Evolutionary conservation across 495 filamentous ascomycete species (phyloP), one percentile per base, ranked within the genome.

Genomic region (Bacidia rubella): DNA sequence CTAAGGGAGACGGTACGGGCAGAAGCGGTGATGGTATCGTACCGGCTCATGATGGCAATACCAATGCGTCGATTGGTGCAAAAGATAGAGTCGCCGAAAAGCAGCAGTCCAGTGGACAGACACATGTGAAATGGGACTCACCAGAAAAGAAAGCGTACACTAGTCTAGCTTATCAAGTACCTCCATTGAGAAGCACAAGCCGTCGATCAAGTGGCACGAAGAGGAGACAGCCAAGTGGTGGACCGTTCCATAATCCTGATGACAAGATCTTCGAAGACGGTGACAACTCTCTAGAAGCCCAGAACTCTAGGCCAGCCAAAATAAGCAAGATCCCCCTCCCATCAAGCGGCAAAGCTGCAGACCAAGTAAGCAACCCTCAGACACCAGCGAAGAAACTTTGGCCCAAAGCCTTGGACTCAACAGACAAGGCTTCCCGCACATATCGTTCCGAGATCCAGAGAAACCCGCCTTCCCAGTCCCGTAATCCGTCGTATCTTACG

Each of bases 241-340:
- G 73, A 52, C 65, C 74, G 2, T 76, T 76, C 54, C 63, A 66
- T 22, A 76, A 77, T 43, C 74, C 84, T 2, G 77, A 83, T 26
- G 87, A 93, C 54, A 80, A 90, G 57, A 95, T 95, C 47, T 95
- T 86, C 69, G 87, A 95, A 65, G 89, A 95, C 56, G 82, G 84
- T 2, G 75, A 81, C 49, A 68, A 72, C 42, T 51, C 61, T 25
- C 51, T 21, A 27, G 43, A 47, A n/a, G 60, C 57, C 42, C 54
- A 64, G 27, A 56, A 54, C 22, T 54, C 63, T 38, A 56, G 49
- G 17, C 61, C 60, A 23, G 56, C 65, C 59, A 54, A 68, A 60
- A 48, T 69, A 42, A 55, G 61, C 42, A 68, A 70, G 46, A 66
- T 70, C 26, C 74, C 74, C 10, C 78, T 78, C 26, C 76, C 82